phyloP scores from a whole-genome alignment of 148 eudicot genomes.

The Cornus controversa region DNA sequence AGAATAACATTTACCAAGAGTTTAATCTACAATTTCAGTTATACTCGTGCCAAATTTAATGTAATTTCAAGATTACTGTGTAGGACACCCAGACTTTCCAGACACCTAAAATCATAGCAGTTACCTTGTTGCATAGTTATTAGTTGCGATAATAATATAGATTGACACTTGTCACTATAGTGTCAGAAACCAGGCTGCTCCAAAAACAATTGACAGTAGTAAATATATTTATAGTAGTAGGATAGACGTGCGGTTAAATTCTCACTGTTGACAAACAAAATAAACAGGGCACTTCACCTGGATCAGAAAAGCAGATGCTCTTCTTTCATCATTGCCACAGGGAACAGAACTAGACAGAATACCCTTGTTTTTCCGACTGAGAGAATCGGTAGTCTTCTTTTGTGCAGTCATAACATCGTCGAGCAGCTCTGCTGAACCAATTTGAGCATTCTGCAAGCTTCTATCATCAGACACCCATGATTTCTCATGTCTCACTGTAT shows the following conservation, averaged over 20 bases:
- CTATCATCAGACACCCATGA: conserved; percentile 15
- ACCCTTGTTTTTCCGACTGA: conserved; percentile 31
- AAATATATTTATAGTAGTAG: no score
- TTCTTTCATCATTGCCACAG: conserved; percentile 48
- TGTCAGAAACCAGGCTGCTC: no score
- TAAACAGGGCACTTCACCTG: conserved; percentile 54
- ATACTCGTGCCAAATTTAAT: no score
- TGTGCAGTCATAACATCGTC: conserved; percentile 23
- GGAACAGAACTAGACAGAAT: conserved; percentile 29
- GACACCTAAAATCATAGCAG: no score
- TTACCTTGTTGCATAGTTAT: no score
- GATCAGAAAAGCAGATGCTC: conserved; percentile 66
- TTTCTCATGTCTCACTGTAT: conserved; percentile 20
- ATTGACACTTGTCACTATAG: no score
- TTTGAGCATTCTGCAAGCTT: conserved; percentile 17
- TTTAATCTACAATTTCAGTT: no score
- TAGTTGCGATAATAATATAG: no score
- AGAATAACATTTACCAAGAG: no score
- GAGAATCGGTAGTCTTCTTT: conserved; percentile 8
- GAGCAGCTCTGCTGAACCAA: conserved; percentile 18
- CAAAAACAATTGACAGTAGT: no score
- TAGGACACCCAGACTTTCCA: no score
- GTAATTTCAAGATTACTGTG: no score
- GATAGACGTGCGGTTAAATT: not conserved
- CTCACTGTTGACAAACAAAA: conserved; percentile 7